Evolutionary conservation across 345 rosid species (phyloP).

Genomic region (Melaleuca quinquenervia): DNA sequence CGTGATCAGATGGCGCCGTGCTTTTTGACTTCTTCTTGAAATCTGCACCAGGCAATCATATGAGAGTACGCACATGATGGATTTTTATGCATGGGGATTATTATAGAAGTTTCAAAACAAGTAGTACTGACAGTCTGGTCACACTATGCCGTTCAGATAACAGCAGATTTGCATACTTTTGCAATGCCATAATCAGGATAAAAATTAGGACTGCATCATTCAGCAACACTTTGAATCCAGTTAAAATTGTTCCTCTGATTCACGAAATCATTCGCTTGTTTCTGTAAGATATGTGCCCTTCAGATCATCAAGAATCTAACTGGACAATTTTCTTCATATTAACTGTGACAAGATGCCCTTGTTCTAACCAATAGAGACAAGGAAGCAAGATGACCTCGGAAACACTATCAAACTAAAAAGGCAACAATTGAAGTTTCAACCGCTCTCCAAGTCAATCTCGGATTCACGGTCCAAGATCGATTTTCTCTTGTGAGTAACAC

Average conservation of each 20-base stretch:
- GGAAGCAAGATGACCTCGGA: background rate
- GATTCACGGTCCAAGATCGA: background rate
- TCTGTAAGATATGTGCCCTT: background rate
- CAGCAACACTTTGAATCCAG: background rate
- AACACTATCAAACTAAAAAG: background rate
- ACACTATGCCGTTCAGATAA: background rate
- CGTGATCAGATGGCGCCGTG: constrained; percentile 18
- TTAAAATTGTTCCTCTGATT: background rate
- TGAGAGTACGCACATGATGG: background rate
- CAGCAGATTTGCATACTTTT: background rate
- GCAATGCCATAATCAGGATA: background rate
- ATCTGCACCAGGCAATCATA: background rate
- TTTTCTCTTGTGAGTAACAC: background rate
- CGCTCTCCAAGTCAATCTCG: background rate
- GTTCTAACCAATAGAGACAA: background rate
- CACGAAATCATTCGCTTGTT: background rate
- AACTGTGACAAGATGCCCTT: background rate
- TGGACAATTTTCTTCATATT: background rate
- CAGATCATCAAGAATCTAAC: background rate
- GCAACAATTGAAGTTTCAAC: background rate
- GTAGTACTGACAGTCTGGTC: background rate
- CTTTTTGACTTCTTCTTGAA: background rate
- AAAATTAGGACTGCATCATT: background rate
- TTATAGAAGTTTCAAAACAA: background rate
- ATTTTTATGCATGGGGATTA: background rate